phyloP scores from a whole-genome alignment of 2,329 filamentous ascomycete genomes.

The Stagonosporopsis cucurbitacearum region DNA sequence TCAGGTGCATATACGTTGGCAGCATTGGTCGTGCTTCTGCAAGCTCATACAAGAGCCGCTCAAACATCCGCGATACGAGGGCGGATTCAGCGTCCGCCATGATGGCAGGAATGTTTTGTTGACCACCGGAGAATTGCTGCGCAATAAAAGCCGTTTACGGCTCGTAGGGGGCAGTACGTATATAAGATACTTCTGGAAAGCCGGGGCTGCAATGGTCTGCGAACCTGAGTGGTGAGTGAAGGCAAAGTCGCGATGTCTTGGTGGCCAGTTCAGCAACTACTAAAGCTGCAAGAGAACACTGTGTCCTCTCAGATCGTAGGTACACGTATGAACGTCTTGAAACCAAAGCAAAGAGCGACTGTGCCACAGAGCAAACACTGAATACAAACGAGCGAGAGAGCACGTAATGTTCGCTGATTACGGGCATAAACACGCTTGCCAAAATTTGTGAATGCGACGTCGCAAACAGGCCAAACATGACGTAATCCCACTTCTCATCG shows the following conservation, averaged over 20 bases:
- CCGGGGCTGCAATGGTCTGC: not conserved
- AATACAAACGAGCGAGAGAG: not conserved
- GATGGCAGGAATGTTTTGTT: conserved; percentile 7
- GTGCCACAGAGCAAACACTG: not conserved
- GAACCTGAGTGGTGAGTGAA: not conserved
- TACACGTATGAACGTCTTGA: not conserved
- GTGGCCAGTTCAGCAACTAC: not conserved
- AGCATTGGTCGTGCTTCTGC: conserved; percentile 51
- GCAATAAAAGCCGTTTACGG: not conserved
- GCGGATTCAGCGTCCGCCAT: conserved; percentile 44
- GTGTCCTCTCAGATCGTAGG: not conserved
- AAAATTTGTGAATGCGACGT: conserved; percentile 4
- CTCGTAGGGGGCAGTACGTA: not conserved
- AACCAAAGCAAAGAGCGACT: not conserved
- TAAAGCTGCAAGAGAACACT: conserved; percentile 10
- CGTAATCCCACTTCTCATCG: conserved; percentile 1
- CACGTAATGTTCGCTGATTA: not conserved
- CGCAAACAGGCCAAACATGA: conserved; percentile 17
- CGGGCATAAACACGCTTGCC: not conserved
- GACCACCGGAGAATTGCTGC: too few species aligned
- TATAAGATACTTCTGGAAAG: not conserved
- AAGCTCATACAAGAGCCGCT: conserved; percentile 53
- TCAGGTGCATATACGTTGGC: conserved; percentile 66
- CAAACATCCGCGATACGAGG: conserved; percentile 37
- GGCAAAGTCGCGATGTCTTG: not conserved